Percentiles rank a stretch among this genome's conserved stretches.
These are phyloP conservation scores for Capronia coronata DNA, from an alignment of 2,329 filamentous ascomycete genomes.

Conservation along the genomic window DNA sequence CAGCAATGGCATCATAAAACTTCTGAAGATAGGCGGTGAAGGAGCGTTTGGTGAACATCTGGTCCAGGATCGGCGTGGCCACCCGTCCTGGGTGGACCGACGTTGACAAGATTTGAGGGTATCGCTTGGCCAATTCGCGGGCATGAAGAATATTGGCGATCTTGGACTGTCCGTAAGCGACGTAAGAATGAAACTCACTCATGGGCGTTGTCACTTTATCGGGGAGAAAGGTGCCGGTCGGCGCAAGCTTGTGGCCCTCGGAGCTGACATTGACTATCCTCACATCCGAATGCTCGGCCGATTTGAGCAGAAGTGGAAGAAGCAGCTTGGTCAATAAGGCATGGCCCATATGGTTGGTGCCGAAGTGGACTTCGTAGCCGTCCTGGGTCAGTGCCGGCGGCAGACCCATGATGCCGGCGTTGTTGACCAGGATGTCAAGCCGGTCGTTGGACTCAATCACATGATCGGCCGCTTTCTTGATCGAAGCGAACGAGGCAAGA, in stretches of 20 bases:
- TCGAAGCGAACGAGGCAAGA: slow-evolving; percentile 28
- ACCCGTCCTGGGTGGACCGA: slow-evolving; percentile 41
- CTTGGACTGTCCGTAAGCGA: slow-evolving; percentile 43
- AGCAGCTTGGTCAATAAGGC: slow-evolving; percentile 41
- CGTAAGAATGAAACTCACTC: slow-evolving; percentile 29
- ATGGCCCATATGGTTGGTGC: slow-evolving; percentile 47
- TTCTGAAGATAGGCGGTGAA: slow-evolving; percentile 11
- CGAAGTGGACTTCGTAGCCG: slow-evolving; percentile 47
- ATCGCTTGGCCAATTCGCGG: slow-evolving; percentile 36
- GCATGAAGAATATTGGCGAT: slow-evolving; percentile 45
- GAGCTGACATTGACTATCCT: slow-evolving; percentile 41
- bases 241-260: slow-evolving; percentile 21
- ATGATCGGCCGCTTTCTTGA: slow-evolving; percentile 34
- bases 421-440: slow-evolving; percentile 44
- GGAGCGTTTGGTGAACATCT: slow-evolving; percentile 9
- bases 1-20: slow-evolving; percentile 5
- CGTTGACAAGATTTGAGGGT: slow-evolving; percentile 35
- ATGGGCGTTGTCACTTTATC: slow-evolving; percentile 4
- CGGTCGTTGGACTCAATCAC: slow-evolving; percentile 33
- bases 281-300: slow-evolving; percentile 32
- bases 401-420: slow-evolving; percentile 43
- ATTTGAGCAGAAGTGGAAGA: slow-evolving; percentile 32
- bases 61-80: slow-evolving; percentile 34
- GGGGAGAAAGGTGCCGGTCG: slow-evolving; percentile 23
- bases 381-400: slow-evolving; percentile 38